A percentile compares a stretch with the other conserved stretches of the same genome.
These are phyloP conservation scores for Tuber umbilicatum DNA, from an alignment of 495 filamentous ascomycete species.

Conservation along the genomic window DNA sequence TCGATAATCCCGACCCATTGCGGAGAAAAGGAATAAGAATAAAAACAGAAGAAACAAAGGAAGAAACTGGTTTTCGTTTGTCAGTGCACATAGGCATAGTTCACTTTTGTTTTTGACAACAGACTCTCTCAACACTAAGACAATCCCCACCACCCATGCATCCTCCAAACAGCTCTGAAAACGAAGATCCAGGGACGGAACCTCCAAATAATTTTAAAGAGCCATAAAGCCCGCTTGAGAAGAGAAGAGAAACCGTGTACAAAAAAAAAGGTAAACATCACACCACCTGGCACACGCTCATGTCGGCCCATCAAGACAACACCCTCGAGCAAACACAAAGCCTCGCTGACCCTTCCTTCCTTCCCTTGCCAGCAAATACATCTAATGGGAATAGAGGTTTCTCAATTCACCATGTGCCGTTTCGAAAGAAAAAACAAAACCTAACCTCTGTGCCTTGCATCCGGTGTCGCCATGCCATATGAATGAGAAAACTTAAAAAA, in stretches of 20 bases:
- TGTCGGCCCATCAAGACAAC: conserved; percentile 27
- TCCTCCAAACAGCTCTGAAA: conserved; percentile 29
- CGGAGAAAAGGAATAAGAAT: conserved; percentile 32
- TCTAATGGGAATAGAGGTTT: conserved; percentile 40
- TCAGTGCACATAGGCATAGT: conserved; percentile 34
- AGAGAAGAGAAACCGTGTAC: conserved; percentile 41
- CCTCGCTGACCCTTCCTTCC: conserved; percentile 22
- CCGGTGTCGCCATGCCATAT: conserved; percentile 33
- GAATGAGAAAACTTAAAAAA: conserved; percentile 28
- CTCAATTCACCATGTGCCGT: conserved; percentile 40
- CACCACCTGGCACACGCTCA: conserved; percentile 28
- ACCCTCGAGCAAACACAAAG: conserved; percentile 33
- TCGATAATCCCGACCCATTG: conserved; percentile 24
- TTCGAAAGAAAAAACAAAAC: conserved; percentile 32
- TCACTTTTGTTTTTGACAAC: conserved; percentile 28
- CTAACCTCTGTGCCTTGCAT: conserved; percentile 38
- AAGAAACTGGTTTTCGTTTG: conserved; percentile 35
- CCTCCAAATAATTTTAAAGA: conserved; percentile 38
- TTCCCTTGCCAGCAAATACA: conserved; percentile 32
- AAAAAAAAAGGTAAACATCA: conserved; percentile 39
- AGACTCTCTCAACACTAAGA: conserved; percentile 37
- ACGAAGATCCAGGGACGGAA: conserved; percentile 28
- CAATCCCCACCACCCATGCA: conserved; percentile 33
- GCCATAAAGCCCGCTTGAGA: conserved; percentile 32
- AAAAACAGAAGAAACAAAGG: conserved; percentile 23